phyloP scores from a whole-genome alignment of 805 yeast species.

The Lipomyces chichibuensis region DNA sequence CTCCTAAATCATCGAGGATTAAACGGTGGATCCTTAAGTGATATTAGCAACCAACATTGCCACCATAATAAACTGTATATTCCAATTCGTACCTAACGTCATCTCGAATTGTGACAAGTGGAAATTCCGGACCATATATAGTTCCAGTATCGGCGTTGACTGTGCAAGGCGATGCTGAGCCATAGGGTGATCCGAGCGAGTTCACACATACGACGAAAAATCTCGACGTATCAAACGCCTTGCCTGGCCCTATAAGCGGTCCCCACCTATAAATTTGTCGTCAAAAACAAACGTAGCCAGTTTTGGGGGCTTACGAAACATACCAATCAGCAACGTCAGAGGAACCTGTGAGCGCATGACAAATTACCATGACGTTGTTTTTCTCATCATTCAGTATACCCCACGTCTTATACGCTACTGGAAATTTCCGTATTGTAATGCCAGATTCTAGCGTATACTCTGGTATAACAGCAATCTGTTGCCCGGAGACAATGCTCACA shows the following conservation, averaged over 20 bases:
- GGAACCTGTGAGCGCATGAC: slow-evolving; percentile 96
- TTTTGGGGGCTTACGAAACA: neutral
- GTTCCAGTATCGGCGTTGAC: slow-evolving; percentile 74
- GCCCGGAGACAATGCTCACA: slow-evolving; percentile 70
- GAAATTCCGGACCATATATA: slow-evolving; percentile 92
- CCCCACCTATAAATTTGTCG: slow-evolving; percentile 66
- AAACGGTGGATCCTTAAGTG: slow-evolving; percentile 61
- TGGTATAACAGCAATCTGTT: slow-evolving; percentile 78
- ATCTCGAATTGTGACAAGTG: slow-evolving; percentile 89
- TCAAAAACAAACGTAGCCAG: neutral
- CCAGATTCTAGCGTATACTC: slow-evolving; percentile 79
- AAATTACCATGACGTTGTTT: slow-evolving; percentile 82
- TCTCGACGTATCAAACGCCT: slow-evolving; percentile 88
- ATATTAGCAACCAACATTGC: neutral
- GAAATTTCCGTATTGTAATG: slow-evolving; percentile 68
- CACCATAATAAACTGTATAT: neutral
- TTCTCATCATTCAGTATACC: slow-evolving; percentile 72
- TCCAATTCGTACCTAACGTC: slow-evolving; percentile 55
- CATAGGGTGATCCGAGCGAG: slow-evolving; percentile 96
- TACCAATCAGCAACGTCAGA: slow-evolving; percentile 92
- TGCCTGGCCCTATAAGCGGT: slow-evolving; percentile 79
- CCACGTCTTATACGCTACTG: slow-evolving; percentile 96
- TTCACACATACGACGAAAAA: slow-evolving; percentile 87
- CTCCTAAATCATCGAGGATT: slow-evolving; percentile 77
- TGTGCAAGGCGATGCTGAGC: slow-evolving; percentile 89